These are phyloP conservation scores for maize (Zea mays) DNA, from an alignment of 176 grass and related monocot species.

Conservation along the genomic window DNA sequence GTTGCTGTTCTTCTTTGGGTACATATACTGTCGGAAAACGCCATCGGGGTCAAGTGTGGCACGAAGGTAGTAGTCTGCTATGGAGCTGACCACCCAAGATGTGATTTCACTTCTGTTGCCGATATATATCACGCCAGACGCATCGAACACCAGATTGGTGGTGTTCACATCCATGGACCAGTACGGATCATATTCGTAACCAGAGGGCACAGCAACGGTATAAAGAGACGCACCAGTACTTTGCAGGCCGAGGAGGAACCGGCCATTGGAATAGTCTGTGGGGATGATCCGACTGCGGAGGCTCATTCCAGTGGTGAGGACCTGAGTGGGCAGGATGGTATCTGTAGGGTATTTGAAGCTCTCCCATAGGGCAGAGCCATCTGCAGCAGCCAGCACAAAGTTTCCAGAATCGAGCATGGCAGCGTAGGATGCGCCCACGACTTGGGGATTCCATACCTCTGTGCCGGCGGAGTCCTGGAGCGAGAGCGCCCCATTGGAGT, in stretches of 20 bases:
- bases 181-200: conserved; percentile 17
- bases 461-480: conserved; percentile 25
- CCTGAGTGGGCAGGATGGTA: conserved; percentile 54
- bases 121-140: conserved; percentile 40
- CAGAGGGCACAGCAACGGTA: neutral
- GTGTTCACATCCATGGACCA: conserved; percentile 26
- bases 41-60: conserved; percentile 57
- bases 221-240: conserved; percentile 31
- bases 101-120: conserved; percentile 2
- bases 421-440: conserved; percentile 31
- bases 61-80: conserved; percentile 44
- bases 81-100: neutral
- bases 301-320: neutral
- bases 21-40: conserved; percentile 52
- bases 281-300: conserved; percentile 40
- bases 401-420: conserved; percentile 56
- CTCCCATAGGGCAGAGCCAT: conserved; percentile 29
- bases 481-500: conserved; percentile 27
- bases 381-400: conserved; percentile 34
- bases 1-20: conserved; percentile 32
- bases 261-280: conserved; percentile 45
- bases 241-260: conserved; percentile 42
- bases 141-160: conserved; percentile 48
- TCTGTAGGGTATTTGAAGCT: conserved; percentile 48
- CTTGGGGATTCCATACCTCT: conserved; percentile 27